Evolutionary conservation across 176 grass and related monocot species (phyloP).

Genomic region (Eleusine coracana): DNA sequence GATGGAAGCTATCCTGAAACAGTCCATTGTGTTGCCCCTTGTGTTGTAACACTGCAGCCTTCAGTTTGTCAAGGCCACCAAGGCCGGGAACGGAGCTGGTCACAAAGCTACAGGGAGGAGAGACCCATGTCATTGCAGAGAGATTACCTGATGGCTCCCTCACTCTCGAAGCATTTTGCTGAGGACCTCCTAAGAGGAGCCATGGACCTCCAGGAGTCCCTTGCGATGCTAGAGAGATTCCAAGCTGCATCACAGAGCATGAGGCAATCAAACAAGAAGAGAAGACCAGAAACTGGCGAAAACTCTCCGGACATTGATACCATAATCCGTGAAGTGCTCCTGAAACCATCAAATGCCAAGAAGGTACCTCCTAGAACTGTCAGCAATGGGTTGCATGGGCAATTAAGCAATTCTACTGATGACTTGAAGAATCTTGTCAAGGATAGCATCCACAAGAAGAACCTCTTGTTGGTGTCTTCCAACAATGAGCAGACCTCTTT

Average conservation of each 20-base stretch:
- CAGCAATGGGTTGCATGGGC: conserved; percentile 22
- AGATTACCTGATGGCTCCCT: conserved; percentile 50
- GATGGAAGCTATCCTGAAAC: conserved; percentile 42
- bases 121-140: conserved; percentile 45
- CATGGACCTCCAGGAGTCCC: conserved; percentile 78
- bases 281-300: conserved; percentile 40
- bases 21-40: conserved; percentile 19
- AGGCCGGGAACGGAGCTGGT: conserved; percentile 27
- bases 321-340: conserved; percentile 30
- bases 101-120: conserved; percentile 46
- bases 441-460: conserved; percentile 66
- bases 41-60: conserved; percentile 53
- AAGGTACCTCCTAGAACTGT: conserved; percentile 15
- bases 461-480: conserved; percentile 34
- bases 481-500: conserved; percentile 55
- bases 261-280: conserved; percentile 45
- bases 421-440: conserved; percentile 67
- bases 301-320: conserved; percentile 20
- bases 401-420: conserved; percentile 39
- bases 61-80: conserved; percentile 36
- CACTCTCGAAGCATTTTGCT: conserved; percentile 56
- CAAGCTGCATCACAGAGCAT: conserved; percentile 50
- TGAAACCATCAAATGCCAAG: conserved; percentile 36
- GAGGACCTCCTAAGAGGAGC: conserved; percentile 75
- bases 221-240: conserved; percentile 75